Percentiles rank a stretch among this genome's conserved stretches.
phyloP scores from a whole-genome alignment of 2,329 filamentous ascomycete species.

The Cercospora janseana region DNA sequence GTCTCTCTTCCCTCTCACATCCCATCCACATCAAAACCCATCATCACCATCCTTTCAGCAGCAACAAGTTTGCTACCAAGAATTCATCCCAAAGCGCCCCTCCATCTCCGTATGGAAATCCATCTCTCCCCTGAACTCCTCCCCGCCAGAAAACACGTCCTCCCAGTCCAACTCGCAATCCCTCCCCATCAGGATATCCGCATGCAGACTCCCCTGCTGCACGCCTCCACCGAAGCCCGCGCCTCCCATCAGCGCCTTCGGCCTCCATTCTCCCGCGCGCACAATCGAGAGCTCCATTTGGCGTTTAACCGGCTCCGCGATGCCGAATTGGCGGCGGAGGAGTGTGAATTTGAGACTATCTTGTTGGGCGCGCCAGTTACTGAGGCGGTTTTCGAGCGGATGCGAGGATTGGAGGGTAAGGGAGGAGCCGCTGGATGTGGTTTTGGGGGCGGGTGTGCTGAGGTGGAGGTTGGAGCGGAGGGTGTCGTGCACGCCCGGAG shows the following conservation, averaged over 20 bases:
- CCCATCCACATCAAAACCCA: neutral
- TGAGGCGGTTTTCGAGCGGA: conserved; percentile 86
- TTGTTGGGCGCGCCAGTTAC: conserved; percentile 87
- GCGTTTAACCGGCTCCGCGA: conserved; percentile 86
- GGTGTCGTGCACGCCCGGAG: conserved; percentile 88
- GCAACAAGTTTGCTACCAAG: too few species aligned
- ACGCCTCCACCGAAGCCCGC: conserved; percentile 30
- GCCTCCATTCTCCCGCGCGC: conserved; percentile 74
- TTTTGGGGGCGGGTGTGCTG: conserved; percentile 47
- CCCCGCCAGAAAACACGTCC: conserved; percentile 75
- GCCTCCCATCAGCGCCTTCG: conserved; percentile 62
- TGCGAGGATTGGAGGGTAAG: conserved; percentile 66
- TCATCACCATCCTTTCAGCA: too few species aligned
- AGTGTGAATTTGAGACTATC: conserved; percentile 83
- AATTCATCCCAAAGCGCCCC: conserved; percentile 76
- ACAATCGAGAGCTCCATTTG: conserved; percentile 95
- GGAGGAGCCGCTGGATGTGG: conserved; percentile 44
- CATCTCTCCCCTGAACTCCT: conserved; percentile 63
- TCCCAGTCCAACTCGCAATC: conserved; percentile 85
- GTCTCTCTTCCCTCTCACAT: conserved; percentile 1
- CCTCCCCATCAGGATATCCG: conserved; percentile 76
- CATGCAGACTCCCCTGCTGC: conserved; percentile 62
- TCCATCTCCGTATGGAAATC: conserved; percentile 93
- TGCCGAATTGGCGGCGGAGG: conserved; percentile 81
- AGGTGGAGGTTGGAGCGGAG: conserved; percentile 78